Evolutionary conservation across 805 yeast species (phyloP).

Genomic region (Candida manassasensis): DNA sequence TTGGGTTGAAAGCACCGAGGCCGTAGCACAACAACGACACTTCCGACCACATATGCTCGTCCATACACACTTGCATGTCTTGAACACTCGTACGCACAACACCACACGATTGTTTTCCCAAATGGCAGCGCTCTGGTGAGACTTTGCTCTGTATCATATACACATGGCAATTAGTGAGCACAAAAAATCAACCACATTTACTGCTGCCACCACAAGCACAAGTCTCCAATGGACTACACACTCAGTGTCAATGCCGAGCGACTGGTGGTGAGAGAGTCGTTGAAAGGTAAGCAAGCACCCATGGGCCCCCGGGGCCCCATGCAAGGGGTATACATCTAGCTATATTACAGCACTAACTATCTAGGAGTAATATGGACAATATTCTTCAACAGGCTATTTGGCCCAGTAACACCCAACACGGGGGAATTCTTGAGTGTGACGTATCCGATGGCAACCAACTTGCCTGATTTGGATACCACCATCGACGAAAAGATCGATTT

Average conservation of each 20-base stretch:
- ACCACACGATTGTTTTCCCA: too few species aligned
- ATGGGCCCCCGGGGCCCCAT: too few species aligned
- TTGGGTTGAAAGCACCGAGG: too few species aligned
- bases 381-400: constrained; percentile 66
- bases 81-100: too few species aligned
- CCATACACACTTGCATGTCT: too few species aligned
- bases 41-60: too few species aligned
- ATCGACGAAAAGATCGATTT: constrained; percentile 34
- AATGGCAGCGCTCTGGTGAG: too few species aligned
- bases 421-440: constrained; percentile 55
- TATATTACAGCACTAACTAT: constrained; percentile 7
- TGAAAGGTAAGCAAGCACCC: constrained; percentile 39
- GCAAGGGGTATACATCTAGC: background rate
- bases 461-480: constrained; percentile 46
- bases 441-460: constrained; percentile 47
- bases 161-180: too few species aligned
- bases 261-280: constrained; percentile 49
- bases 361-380: constrained; percentile 60
- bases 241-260: constrained; percentile 48
- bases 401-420: constrained; percentile 53
- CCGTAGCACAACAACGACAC: too few species aligned
- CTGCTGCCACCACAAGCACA: too few species aligned
- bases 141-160: too few species aligned
- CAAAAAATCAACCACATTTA: too few species aligned
- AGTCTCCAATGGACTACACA: constrained; percentile 43